Evolutionary conservation across 495 filamentous ascomycete species (phyloP).

Genomic region (Parachaetomium inaequale): DNA sequence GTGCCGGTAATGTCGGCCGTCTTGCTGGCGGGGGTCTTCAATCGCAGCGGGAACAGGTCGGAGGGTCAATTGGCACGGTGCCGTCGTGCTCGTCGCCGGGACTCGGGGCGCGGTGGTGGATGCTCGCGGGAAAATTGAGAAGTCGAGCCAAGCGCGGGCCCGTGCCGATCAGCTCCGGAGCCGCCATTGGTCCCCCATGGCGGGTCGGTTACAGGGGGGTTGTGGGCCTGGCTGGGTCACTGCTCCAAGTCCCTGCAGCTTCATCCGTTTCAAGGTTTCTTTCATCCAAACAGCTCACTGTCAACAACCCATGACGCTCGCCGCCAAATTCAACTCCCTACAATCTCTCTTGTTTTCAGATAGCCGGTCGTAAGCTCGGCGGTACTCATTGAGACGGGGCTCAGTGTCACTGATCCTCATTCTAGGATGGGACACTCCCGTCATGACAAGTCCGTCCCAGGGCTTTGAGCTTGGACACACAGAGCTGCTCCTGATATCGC

Average conservation of each 20-base stretch:
- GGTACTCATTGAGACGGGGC: too few relatives aligned
- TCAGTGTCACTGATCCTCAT: too few relatives aligned
- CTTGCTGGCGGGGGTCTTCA: neutral
- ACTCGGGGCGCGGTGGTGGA: slow-evolving; percentile 9
- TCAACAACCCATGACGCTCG: too few relatives aligned
- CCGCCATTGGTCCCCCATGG: slow-evolving; percentile 4
- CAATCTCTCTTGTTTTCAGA: too few relatives aligned
- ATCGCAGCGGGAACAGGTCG: neutral
- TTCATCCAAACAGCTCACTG: neutral
- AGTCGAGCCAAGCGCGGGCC: slow-evolving; percentile 10
- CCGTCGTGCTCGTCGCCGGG: slow-evolving; percentile 9
- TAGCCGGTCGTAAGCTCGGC: too few relatives aligned
- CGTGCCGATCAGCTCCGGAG: slow-evolving; percentile 6
- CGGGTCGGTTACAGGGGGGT: neutral
- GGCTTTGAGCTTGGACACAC: too few relatives aligned
- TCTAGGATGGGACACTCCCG: too few relatives aligned
- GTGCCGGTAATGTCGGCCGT: neutral
- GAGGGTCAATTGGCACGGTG: neutral
- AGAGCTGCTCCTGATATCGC: too few relatives aligned
- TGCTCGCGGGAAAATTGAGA: slow-evolving; percentile 11
- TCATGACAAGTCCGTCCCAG: too few relatives aligned
- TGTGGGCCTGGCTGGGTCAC: neutral
- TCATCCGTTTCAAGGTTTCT: neutral
- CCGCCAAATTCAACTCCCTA: too few relatives aligned
- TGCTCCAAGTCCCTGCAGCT: neutral